These are phyloP conservation scores for Cucumis sativus DNA, from an alignment of 306 rosid genomes.

Conservation along the genomic window DNA sequence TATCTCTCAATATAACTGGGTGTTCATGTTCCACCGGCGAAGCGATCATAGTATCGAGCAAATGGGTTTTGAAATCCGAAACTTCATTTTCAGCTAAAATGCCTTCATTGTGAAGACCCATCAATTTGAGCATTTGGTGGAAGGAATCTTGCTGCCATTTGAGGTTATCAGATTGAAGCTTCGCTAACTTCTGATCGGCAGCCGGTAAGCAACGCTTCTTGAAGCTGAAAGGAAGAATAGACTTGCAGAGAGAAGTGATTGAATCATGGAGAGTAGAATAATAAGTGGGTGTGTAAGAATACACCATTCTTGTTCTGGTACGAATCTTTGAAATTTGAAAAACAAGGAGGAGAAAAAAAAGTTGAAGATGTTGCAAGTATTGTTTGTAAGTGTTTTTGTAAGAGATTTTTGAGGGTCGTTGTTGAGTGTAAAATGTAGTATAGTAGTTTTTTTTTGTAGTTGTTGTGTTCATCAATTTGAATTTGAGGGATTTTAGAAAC, in stretches of 20 bases:
- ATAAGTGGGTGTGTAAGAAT: constrained; percentile 74
- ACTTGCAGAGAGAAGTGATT: constrained; percentile 64
- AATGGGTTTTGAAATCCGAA: constrained; percentile 46
- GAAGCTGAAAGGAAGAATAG: constrained; percentile 72
- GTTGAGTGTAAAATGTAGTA: not conserved
- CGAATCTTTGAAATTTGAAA: not conserved
- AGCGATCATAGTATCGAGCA: constrained; percentile 68
- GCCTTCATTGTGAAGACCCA: constrained; percentile 92
- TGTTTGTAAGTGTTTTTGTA: not conserved
- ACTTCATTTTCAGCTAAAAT: constrained; percentile 60
- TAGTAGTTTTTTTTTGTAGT: not conserved
- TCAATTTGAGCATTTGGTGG: constrained; percentile 73
- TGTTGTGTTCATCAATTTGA: not conserved
- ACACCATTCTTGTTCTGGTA: constrained; percentile 40
- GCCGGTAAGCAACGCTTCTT: constrained; percentile 49
- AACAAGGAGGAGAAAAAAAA: not conserved
- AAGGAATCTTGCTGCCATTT: constrained; percentile 97
- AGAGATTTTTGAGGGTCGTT: not conserved
- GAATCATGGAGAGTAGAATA: constrained; percentile 87
- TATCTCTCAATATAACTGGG: constrained; percentile 53
- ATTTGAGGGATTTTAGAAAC: not conserved
- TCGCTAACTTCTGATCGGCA: constrained; percentile 34
- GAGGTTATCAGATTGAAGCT: constrained; percentile 73
- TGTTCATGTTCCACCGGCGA: constrained; percentile 59
- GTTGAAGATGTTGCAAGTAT: not conserved